Evolutionary conservation across 495 filamentous ascomycete species (phyloP).

Genomic region (Lophium mytilinum): DNA sequence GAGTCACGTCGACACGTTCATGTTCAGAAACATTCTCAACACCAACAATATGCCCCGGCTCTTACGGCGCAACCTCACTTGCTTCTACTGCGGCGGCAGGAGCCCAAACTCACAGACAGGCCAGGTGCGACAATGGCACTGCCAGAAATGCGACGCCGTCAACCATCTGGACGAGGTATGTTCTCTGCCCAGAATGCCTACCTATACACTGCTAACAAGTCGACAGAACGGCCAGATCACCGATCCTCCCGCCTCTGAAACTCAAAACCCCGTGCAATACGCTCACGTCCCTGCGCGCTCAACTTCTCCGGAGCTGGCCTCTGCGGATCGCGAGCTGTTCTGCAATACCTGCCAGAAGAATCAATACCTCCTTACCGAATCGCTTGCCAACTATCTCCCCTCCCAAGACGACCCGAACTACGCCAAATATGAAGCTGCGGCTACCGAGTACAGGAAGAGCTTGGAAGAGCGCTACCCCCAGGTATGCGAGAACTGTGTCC

Average conservation of each 20-base stretch:
- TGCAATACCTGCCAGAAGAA: constrained; percentile 74
- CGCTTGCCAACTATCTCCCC: constrained; percentile 63
- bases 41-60: constrained; percentile 28
- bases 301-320: constrained; percentile 27
- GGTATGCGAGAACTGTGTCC: constrained; percentile 69
- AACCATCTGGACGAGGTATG: constrained; percentile 70
- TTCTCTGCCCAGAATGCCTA: background rate
- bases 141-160: constrained; percentile 64
- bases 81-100: constrained; percentile 68
- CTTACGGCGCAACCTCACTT: constrained; percentile 43
- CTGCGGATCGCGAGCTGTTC: constrained; percentile 51
- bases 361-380: constrained; percentile 62
- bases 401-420: constrained; percentile 57
- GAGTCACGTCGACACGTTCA: background rate
- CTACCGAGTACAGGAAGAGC: constrained; percentile 51
- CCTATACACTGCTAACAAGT: constrained; percentile 8
- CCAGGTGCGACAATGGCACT: constrained; percentile 54
- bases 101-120: constrained; percentile 48
- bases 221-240: constrained; percentile 71
- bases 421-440: constrained; percentile 46
- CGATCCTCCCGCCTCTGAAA: constrained; percentile 58
- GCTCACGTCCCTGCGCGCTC: constrained; percentile 28
- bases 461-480: constrained; percentile 76
- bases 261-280: constrained; percentile 29
- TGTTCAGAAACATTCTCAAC: background rate